phyloP scores from a whole-genome alignment of 345 rosid genomes.

The Acer negundo region DNA sequence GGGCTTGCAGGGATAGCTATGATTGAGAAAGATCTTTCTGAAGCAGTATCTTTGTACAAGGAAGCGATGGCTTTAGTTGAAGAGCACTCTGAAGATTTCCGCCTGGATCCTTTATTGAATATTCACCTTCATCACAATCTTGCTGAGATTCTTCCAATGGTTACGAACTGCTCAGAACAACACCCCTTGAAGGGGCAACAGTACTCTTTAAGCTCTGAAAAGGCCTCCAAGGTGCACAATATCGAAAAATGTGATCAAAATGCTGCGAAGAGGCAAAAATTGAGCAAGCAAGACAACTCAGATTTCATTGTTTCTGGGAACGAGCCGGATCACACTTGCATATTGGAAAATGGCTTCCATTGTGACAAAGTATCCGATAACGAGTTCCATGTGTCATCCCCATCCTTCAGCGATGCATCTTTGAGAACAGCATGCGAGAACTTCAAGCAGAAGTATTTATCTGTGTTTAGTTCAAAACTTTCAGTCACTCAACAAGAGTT shows the following conservation, averaged over 20 bases:
- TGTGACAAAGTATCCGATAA: conserved; percentile 35
- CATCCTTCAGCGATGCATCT: conserved; percentile 30
- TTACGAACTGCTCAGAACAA: conserved; percentile 32
- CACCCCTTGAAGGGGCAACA: conserved; percentile 31
- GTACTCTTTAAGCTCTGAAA: conserved; percentile 36
- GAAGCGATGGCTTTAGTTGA: conserved; percentile 70
- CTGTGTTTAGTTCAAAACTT: conserved; percentile 66
- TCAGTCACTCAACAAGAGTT: conserved; percentile 73
- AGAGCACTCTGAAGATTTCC: conserved; percentile 81
- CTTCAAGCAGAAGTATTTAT: conserved; percentile 72
- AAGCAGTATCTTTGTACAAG: conserved; percentile 72
- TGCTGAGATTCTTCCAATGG: conserved; percentile 64
- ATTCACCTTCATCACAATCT: conserved; percentile 94
- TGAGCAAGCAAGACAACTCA: conserved; percentile 31
- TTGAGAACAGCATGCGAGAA: conserved; percentile 56
- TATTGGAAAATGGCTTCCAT: conserved; percentile 32
- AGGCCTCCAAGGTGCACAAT: conserved; percentile 34
- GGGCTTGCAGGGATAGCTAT: conserved; percentile 93
- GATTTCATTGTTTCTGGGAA: conserved; percentile 31
- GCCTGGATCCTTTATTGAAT: conserved; percentile 83
- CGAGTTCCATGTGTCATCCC: conserved; percentile 32
- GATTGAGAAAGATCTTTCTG: conserved; percentile 60
- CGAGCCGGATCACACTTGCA: conserved; percentile 20
- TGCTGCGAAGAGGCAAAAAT: conserved; percentile 53
- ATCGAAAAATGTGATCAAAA: conserved; percentile 31